These are phyloP conservation scores for Cryptococcus deneoformans DNA, from an alignment of 1,284 basidiomycete species.

Conservation along the genomic window DNA sequence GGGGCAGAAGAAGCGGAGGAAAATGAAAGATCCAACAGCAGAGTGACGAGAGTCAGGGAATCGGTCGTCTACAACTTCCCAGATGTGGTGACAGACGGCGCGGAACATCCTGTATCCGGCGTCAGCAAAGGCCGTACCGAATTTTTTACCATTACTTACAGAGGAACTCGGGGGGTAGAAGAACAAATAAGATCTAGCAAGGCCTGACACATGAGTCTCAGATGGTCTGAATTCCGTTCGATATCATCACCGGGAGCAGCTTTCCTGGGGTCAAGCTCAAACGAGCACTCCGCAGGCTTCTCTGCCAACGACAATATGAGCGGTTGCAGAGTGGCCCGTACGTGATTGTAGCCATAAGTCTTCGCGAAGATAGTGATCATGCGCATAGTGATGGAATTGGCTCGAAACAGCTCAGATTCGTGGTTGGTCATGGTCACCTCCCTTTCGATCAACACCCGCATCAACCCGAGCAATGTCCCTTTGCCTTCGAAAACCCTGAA, in stretches of 20 bases:
- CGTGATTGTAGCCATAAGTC: slow-evolving; percentile 83
- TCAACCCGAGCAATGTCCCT: slow-evolving; percentile 62
- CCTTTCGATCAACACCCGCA: slow-evolving; percentile 79
- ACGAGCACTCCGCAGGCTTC: slow-evolving; percentile 69
- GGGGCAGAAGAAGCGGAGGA: slow-evolving; percentile 69
- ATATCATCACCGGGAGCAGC: slow-evolving; percentile 60
- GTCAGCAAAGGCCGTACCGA: background rate
- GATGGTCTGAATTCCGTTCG: slow-evolving; percentile 65
- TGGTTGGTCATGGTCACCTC: slow-evolving; percentile 74
- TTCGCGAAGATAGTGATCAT: slow-evolving; percentile 80
- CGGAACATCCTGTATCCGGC: slow-evolving; percentile 67
- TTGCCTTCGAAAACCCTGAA: slow-evolving; percentile 81
- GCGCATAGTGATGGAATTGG: slow-evolving; percentile 79
- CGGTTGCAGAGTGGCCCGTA: slow-evolving; percentile 71
- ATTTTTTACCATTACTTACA: slow-evolving; percentile 55
- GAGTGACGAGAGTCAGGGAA: slow-evolving; percentile 84
- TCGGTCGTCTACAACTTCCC: slow-evolving; percentile 69
- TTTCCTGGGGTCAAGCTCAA: slow-evolving; percentile 73
- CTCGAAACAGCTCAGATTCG: slow-evolving; percentile 75
- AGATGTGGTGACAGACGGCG: slow-evolving; percentile 81
- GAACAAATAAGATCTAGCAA: slow-evolving; percentile 73
- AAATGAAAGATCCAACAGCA: slow-evolving; percentile 87
- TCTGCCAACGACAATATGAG: slow-evolving; percentile 69
- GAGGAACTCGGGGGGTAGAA: slow-evolving; percentile 68
- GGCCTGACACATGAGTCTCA: slow-evolving; percentile 69